Evolutionary conservation across 495 filamentous ascomycete genomes (phyloP).

Genomic region (Tuber microsphaerosporum): DNA sequence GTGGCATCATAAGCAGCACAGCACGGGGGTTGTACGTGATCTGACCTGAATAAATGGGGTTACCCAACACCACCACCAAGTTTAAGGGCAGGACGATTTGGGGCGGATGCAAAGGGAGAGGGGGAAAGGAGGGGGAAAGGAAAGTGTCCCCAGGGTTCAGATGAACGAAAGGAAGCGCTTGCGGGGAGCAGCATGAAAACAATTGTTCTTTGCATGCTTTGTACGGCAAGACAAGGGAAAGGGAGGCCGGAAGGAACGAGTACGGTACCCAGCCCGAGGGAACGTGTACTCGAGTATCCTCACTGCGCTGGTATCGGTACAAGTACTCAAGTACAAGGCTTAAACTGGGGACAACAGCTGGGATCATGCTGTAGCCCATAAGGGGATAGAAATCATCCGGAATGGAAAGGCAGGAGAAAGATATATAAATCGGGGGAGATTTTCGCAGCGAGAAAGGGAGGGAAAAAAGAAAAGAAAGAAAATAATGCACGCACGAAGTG

Average conservation of each 20-base stretch:
- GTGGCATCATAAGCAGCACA: background rate
- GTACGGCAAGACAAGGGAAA: background rate
- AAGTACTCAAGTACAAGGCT: background rate
- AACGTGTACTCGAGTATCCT: background rate
- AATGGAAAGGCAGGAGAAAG: background rate
- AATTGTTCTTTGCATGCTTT: constrained; percentile 3
- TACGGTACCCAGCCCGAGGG: constrained; percentile 3
- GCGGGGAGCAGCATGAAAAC: background rate
- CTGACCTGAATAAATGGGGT: background rate
- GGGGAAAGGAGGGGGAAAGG: background rate
- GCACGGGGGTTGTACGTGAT: background rate
- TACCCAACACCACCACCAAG: background rate
- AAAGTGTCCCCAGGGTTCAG: background rate
- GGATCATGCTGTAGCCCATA: background rate
- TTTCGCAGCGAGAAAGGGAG: background rate
- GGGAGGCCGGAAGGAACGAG: background rate
- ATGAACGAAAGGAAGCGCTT: background rate
- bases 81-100: background rate
- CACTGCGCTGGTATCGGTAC: background rate
- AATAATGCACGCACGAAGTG: constrained; percentile 1
- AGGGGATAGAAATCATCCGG: background rate
- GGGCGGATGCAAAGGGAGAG: background rate
- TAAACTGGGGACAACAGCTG: constrained; percentile 1
- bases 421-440: background rate
- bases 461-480: background rate